phyloP scores from a whole-genome alignment of 768 basidiomycete genomes.

The Chiua virens region DNA sequence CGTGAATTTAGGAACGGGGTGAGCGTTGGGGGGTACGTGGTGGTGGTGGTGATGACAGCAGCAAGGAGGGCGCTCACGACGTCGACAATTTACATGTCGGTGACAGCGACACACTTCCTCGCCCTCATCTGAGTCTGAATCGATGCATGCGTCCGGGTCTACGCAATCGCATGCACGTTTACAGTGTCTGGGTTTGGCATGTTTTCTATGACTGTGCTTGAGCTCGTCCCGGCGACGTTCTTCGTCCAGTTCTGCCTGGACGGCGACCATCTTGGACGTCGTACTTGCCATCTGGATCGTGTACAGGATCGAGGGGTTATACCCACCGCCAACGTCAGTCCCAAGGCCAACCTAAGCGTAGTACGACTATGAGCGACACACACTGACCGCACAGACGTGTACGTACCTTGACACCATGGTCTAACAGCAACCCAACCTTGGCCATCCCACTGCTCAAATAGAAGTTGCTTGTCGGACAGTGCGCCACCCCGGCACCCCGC shows the following conservation, averaged over 20 bases:
- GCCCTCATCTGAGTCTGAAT: not conserved
- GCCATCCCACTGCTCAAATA: conserved; percentile 85
- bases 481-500: conserved; percentile 73
- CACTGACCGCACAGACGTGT: not conserved
- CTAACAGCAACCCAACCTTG: conserved; percentile 71
- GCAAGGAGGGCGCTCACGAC: not conserved
- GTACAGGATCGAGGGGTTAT: conserved; percentile 74
- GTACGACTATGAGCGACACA: not conserved
- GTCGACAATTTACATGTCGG: not conserved
- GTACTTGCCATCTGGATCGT: conserved; percentile 35
- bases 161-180: not conserved
- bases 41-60: not conserved
- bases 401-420: conserved; percentile 78
- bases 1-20: conserved; percentile 35
- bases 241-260: conserved; percentile 36
- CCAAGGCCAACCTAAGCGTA: conserved; percentile 76
- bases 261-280: conserved; percentile 69
- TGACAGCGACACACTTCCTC: not conserved
- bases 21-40: not conserved
- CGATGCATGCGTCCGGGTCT: too few species aligned
- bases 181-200: not conserved
- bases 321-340: conserved; percentile 88
- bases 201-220: not conserved
- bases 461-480: conserved; percentile 93
- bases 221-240: not conserved